phyloP scores from a whole-genome alignment of 2,329 filamentous ascomycete genomes.

The Arthrobotrys conoides region DNA sequence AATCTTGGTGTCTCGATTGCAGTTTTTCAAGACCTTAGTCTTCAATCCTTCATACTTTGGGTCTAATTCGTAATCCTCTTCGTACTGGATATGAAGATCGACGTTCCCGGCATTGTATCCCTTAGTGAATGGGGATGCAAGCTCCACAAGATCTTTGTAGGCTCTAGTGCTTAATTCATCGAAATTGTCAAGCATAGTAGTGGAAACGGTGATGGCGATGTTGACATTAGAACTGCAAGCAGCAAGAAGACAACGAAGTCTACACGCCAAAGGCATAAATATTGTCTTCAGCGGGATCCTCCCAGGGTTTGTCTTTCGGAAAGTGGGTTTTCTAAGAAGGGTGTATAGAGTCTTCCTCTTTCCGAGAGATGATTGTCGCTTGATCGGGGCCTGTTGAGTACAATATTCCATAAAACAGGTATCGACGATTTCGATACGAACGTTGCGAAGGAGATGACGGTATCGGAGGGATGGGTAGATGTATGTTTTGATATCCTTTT shows the following conservation, averaged over 20 bases:
- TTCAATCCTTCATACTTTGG: conserved; percentile 50
- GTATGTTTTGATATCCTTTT: conserved; percentile 47
- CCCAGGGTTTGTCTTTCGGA: conserved; percentile 11
- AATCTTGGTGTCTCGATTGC: conserved; percentile 29
- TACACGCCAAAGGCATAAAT: conserved; percentile 44
- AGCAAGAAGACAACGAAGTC: conserved; percentile 36
- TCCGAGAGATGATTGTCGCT: conserved; percentile 8
- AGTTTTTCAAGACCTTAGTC: conserved; percentile 35
- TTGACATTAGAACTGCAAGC: conserved; percentile 30
- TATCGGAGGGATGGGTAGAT: conserved; percentile 45
- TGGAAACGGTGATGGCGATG: conserved; percentile 36
- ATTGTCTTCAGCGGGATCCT: conserved; percentile 29
- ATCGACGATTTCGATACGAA: conserved; percentile 48
- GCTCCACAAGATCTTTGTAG: conserved; percentile 44
- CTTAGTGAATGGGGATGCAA: conserved; percentile 43
- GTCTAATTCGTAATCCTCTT: conserved; percentile 42
- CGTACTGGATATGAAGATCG: conserved; percentile 40
- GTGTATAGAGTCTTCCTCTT: conserved; percentile 26
- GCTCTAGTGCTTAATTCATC: conserved; percentile 33
- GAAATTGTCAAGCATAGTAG: conserved; percentile 42
- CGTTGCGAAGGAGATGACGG: conserved; percentile 41
- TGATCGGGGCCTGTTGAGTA: conserved; percentile 13
- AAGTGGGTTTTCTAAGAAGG: conserved; percentile 8
- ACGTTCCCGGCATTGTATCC: conserved; percentile 38
- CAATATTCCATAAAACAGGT: conserved; percentile 46